Base-by-base conservation (phyloP, 495 filamentous ascomycete species). In the Sphaerosporella brunnea region DNA sequence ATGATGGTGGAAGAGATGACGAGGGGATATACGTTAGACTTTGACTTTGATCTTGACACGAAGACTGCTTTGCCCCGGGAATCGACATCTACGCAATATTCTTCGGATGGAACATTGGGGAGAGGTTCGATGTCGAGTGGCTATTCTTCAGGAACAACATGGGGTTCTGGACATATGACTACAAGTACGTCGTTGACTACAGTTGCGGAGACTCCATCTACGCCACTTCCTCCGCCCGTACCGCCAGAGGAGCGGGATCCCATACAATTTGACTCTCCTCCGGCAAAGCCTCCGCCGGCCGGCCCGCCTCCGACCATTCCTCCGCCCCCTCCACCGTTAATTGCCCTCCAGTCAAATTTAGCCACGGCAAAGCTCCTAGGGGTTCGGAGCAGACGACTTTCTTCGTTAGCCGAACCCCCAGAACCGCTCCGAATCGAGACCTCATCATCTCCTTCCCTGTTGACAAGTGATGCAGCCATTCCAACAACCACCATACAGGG, bases 401-500 rank as follows among this genome's bases (percentile, higher is more conserved):
- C 90, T 7, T 81, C 81, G 2, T 75, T 82, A 53, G 75, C 78
- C 48, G 65, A 71, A 25, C 23, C 34, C 7, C 20, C 25, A 16
- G 84, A 79, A 56, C 82, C 84, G 58, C 68, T 97, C 51, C 95
- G 84, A 65, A 95, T 97, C 30, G 84, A 96, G 62, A 93, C 86
- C 1, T 69, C 70, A 1, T 65, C 69, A 36, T 62, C 64, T 23
- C 63, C 64, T 25, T 54, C 65, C 5, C 61, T 64, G 18, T 51
- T 59, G 41, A 51, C 53, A 45, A 56, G 59, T 50, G 41, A 62
- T 49, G 41, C 59, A 51, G 23, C 55, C 53, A 28, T 62, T 58
- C 55, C 63, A 24, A 54, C 60, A 42, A 59, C 62, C 48, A 49
- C 58, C 23, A 50, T 63, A 19, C 63, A 61, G 34, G 50, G 51